Percentiles rank a stretch among this genome's conserved stretches.
phyloP scores from a whole-genome alignment of 371 early-diverging fungal genomes.

The Actinomortierella wolfii region DNA sequence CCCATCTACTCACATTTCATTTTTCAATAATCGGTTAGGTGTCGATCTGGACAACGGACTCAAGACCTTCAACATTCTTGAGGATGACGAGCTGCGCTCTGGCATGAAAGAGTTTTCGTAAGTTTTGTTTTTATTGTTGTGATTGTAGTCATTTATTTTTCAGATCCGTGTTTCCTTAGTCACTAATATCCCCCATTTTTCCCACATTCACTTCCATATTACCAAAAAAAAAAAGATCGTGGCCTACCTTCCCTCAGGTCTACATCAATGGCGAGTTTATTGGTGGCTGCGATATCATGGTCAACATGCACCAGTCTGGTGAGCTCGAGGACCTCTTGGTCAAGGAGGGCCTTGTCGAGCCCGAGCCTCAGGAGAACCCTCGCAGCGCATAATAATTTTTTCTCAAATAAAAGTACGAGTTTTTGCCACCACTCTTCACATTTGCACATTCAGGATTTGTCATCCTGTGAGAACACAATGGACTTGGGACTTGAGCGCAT shows the following conservation, averaged over 20 bases:
- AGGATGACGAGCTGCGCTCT: constrained; percentile 86
- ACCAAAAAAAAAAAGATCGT: constrained; percentile 51
- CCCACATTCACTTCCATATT: neutral
- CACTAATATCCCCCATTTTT: neutral
- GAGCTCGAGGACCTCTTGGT: constrained; percentile 85
- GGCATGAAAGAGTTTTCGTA: constrained; percentile 95
- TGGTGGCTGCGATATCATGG: constrained; percentile 96
- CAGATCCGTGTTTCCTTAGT: too few relatives aligned
- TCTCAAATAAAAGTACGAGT: too few relatives aligned
- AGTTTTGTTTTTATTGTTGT: constrained; percentile 15
- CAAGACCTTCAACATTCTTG: constrained; percentile 85
- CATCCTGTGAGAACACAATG: too few relatives aligned
- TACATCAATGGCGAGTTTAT: constrained; percentile 97
- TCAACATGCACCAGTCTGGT: constrained; percentile 91
- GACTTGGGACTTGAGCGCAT: constrained; percentile 74
- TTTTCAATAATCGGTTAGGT: constrained; percentile 46
- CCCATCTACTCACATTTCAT: neutral
- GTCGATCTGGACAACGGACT: constrained; percentile 69
- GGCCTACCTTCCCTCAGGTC: constrained; percentile 99
- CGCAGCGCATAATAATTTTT: too few relatives aligned
- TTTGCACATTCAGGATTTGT: too few relatives aligned
- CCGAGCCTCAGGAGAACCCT: constrained; percentile 50
- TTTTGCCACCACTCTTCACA: too few relatives aligned
- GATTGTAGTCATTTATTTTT: neutral
- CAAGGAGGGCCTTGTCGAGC: constrained; percentile 78